Base-by-base conservation (phyloP, 176 grass and related monocot genomes). In the Musa itinerans region DNA sequence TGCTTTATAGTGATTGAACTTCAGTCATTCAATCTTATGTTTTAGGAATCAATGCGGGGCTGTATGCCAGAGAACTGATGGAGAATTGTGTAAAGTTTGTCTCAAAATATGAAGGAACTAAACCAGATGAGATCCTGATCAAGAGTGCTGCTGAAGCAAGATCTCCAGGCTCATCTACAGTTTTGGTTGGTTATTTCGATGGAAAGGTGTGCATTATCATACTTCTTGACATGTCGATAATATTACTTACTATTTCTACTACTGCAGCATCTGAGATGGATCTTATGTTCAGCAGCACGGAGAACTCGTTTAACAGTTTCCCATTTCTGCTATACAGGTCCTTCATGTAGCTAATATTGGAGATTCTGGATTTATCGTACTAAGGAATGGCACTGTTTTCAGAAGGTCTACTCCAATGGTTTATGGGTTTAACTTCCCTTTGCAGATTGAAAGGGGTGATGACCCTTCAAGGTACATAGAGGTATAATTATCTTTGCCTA, bases 391-490 rank as follows among this genome's bases (percentile, higher is more conserved):
- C 27, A 63, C 78, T 48, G 63, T 99, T 52, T 89, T 89, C 64
- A 84, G 73, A 71, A 93, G 83, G 78, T 92, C 95, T 54, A 99
- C 82, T 3, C 86, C 95, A 0, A 99, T 99, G 95, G 89, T 92
- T 24, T 99, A 94, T 27, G 95, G 95, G 63, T 99, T 99, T 73
- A 99, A 99, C 87, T 99, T 99, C 61, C 95, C 95, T 8, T 74
- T 99, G 75, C 95, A 99, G 80, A 99, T 99, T 51, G 95, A 99
- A 64, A 94, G 88, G 78, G 95, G 95, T 0, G 95, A 94, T 13
- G 86, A 99, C 82, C 90, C 95, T 78, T 83, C 83, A 24, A 99
- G 87, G 74, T 64, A 86, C 72, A 73, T 94, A 51, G 88, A 94
- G 88, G 95, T 99, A 83, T 58, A 15, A 0, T 53, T 57, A 12